Evolutionary conservation across 2,329 filamentous ascomycete genomes (phyloP), one percentile per base, ranked within the genome.

Genomic region (Xylaria sp.): DNA sequence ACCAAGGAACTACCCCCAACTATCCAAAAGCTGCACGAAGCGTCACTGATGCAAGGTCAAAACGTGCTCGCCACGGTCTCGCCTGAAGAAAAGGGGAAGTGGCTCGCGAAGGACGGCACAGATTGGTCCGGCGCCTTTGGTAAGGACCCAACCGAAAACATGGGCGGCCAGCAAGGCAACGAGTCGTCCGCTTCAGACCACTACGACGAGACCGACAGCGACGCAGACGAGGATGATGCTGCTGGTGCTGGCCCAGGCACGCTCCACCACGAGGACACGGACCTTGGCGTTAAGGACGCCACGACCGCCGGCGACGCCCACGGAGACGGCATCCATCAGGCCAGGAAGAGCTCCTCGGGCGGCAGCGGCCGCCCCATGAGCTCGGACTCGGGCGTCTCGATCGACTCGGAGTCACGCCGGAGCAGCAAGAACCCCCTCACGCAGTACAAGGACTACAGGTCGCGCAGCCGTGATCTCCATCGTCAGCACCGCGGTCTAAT

Each of bases 51-150:
- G 0, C 87, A 95, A 62, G 92, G 92, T 1, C 89, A 94, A 13
- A 94, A 97, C 73, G 87, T 97, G 3, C 86, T 98, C 7, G 91
- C 92, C 54, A 86, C 90, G 61, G 91, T 91, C 0, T 83, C 89
- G 9, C 87, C 91, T 43, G 90, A 92, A 61, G 91, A 95, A 70
- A 93, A 91, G 81, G 81, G 88, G 71, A 91, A 88, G 74, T 97
- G 94, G 93, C 84, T 97, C 9, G 85, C 89, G 57, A 93, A 91
- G 78, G 89, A 92, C 69, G 94, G 94, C 1, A 91, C 90, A 2
- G 93, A 97, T 80, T 97, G 94, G 94, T 92, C 88, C 46, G 92
- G 92, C 3, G 93, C 94, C 0, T 97, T 97, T 78, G 93, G 93
- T 0, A 81, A 93, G 67, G 92, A 97, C 71, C 93, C 93, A 0